phyloP scores from a whole-genome alignment of 495 filamentous ascomycete genomes.

The Lophiostoma macrostomum region DNA sequence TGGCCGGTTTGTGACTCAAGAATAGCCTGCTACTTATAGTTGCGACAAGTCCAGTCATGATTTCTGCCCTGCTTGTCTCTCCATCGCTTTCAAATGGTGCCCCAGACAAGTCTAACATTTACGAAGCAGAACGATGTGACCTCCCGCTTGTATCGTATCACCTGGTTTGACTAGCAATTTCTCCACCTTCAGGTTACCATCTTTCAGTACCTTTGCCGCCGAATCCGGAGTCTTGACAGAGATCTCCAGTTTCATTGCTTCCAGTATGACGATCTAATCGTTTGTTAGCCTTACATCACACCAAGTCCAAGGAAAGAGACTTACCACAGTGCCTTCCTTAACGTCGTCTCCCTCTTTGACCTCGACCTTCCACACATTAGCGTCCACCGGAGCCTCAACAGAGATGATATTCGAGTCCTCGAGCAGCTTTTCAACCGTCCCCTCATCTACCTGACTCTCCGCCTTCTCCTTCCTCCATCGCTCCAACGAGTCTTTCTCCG shows the following conservation, averaged over 20 bases:
- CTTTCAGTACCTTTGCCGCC: slow-evolving; percentile 19
- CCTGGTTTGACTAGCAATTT: slow-evolving; percentile 46
- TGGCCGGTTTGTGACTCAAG: no score
- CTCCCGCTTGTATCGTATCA: slow-evolving; percentile 45
- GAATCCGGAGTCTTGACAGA: slow-evolving; percentile 38
- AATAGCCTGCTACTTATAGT: no score
- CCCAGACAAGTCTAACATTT: no score
- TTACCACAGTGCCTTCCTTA: slow-evolving; percentile 9
- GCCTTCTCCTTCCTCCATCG: slow-evolving; percentile 51
- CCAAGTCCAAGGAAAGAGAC: background rate
- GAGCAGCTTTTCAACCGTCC: slow-evolving; percentile 45
- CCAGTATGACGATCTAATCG: slow-evolving; percentile 46
- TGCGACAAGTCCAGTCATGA: no score
- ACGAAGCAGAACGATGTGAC: slow-evolving; percentile 6
- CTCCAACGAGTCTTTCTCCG: slow-evolving; percentile 46
- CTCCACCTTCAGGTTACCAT: slow-evolving; percentile 34
- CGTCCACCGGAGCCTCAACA: slow-evolving; percentile 50
- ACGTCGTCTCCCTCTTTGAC: slow-evolving; percentile 45
- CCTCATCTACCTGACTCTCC: slow-evolving; percentile 43
- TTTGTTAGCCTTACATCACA: slow-evolving; percentile 36
- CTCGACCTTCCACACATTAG: slow-evolving; percentile 59
- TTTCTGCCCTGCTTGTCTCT: no score
- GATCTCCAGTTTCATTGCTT: slow-evolving; percentile 60
- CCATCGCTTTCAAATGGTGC: no score
- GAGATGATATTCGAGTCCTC: slow-evolving; percentile 46